phyloP scores from a whole-genome alignment of 2,329 filamentous ascomycete genomes.

The Phialophora expanda region DNA sequence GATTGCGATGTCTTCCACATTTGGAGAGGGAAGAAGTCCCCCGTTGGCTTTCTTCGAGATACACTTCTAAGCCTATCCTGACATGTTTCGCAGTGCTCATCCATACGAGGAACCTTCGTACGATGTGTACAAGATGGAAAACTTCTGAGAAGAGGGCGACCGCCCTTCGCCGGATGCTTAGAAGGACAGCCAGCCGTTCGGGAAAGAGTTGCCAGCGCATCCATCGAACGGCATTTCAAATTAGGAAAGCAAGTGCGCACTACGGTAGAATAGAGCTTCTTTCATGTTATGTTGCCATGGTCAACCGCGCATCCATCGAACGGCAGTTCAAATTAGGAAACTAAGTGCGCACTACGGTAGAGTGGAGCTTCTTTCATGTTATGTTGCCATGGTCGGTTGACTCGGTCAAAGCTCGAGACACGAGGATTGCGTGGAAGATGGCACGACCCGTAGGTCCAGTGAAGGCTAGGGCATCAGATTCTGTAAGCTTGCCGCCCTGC shows the following conservation, averaged over 20 bases:
- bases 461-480: background rate
- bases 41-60: background rate
- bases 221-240: no score
- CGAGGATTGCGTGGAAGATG: background rate
- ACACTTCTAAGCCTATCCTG: background rate
- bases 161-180: background rate
- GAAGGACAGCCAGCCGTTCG: no score
- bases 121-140: conserved; percentile 9
- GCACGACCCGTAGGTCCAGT: background rate
- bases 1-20: background rate
- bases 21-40: no score
- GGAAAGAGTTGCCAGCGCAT: background rate
- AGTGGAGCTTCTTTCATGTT: no score
- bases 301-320: no score
- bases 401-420: no score
- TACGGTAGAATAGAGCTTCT: no score
- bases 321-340: no score
- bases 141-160: background rate
- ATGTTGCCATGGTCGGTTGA: no score
- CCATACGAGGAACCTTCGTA: conserved; percentile 9
- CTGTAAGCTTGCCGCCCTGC: background rate
- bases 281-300: no score
- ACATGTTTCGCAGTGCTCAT: conserved; percentile 4
- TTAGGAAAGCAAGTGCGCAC: no score
- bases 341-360: no score